Evolutionary conservation across 306 rosid genomes (phyloP).

Genomic region (Prosopis cineraria): DNA sequence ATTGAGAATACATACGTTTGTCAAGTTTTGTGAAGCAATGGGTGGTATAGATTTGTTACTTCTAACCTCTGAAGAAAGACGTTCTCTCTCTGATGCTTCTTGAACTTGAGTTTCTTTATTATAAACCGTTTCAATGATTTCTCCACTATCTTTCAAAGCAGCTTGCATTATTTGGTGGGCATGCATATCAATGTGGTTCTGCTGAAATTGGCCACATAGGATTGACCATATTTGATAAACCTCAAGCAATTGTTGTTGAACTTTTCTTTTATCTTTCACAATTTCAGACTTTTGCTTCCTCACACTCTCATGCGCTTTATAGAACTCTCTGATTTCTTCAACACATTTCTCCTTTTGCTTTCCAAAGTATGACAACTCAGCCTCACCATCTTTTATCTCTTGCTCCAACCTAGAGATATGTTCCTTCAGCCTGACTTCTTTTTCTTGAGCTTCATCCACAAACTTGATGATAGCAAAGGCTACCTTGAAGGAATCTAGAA

Average conservation of each 20-base stretch:
- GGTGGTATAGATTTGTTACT: no score
- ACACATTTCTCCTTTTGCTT: slow-evolving; percentile 24
- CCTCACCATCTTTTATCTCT: background rate
- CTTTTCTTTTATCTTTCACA: background rate
- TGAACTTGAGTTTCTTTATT: no score
- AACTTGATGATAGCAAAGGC: slow-evolving; percentile 7
- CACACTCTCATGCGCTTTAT: background rate
- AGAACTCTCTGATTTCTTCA: slow-evolving; percentile 20
- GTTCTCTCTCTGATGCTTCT: no score
- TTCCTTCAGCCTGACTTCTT: background rate
- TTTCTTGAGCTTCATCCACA: slow-evolving; percentile 16
- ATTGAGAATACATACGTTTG: no score
- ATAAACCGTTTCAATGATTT: no score
- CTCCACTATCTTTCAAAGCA: background rate
- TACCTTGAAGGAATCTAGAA: slow-evolving; percentile 34
- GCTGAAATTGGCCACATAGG: background rate
- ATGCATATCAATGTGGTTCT: background rate
- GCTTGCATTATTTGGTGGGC: background rate
- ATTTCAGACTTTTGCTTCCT: background rate
- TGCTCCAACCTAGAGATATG: background rate
- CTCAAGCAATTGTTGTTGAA: background rate
- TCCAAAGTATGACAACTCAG: slow-evolving; percentile 14
- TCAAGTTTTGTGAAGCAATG: no score
- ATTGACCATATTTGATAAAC: background rate
- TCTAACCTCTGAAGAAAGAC: no score